phyloP scores from a whole-genome alignment of 768 basidiomycete genomes.

The Tylopilus sp. region DNA sequence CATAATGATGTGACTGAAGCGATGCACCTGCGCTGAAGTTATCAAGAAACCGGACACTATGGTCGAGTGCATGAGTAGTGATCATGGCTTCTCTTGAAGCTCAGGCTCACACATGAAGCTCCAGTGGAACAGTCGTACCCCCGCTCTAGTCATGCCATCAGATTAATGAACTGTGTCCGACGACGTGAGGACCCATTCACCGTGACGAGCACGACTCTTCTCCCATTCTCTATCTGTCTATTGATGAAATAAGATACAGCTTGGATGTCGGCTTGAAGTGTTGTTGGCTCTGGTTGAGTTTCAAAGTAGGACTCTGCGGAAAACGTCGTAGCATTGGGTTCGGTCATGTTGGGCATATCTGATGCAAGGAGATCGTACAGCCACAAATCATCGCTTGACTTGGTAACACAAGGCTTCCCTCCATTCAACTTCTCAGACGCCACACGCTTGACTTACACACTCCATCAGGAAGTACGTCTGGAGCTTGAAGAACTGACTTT shows the following conservation, averaged over 20 bases:
- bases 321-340: too few species aligned
- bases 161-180: conserved; percentile 9
- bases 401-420: too few species aligned
- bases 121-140: conserved; percentile 95
- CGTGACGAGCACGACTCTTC: conserved; percentile 90
- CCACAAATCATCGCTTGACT: too few species aligned
- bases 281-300: conserved; percentile 76
- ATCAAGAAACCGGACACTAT: conserved; percentile 94
- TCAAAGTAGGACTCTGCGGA: conserved; percentile 90
- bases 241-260: conserved; percentile 66
- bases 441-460: too few species aligned
- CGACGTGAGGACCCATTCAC: conserved; percentile 46
- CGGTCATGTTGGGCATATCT: neutral
- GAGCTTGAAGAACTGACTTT: too few species aligned
- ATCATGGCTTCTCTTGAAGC: conserved; percentile 3
- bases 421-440: too few species aligned
- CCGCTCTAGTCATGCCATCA: conserved; percentile 65
- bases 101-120: conserved; percentile 92
- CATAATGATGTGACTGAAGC: neutral
- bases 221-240: conserved; percentile 58
- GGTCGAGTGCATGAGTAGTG: conserved; percentile 19
- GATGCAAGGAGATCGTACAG: neutral
- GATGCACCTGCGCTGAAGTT: conserved; percentile 93
- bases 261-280: conserved; percentile 64
- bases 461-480: too few species aligned